Conservation (phyloP, 139 green algal species). For the Yamagishiella unicocca region DNA sequence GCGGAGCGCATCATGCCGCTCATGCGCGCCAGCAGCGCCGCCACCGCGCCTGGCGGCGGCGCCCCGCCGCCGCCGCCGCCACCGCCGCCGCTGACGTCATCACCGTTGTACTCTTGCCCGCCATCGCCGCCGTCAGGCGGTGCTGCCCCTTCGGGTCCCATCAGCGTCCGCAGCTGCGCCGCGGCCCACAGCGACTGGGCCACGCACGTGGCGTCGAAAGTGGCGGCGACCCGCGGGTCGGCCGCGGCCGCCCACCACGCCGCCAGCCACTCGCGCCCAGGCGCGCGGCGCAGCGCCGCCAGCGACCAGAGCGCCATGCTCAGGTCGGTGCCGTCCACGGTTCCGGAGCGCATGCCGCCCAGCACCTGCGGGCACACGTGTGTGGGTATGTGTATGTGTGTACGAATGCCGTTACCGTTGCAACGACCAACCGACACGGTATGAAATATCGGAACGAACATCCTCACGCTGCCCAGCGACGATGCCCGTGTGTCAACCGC, state of each 20-base stretch:
- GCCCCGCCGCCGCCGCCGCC: neutral
- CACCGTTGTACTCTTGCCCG: no score
- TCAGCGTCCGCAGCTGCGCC: neutral
- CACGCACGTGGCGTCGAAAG: constrained; percentile 10
- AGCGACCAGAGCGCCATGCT: constrained; percentile 22
- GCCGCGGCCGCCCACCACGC: constrained; percentile 10
- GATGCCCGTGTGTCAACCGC: no score
- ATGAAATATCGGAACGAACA: no score
- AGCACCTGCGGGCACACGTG: constrained; percentile 12
- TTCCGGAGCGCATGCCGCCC: neutral
- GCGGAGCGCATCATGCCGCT: neutral
- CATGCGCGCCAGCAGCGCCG: neutral
- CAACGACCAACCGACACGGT: no score
- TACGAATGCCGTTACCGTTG: no score
- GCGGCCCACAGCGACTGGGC: constrained; percentile 29
- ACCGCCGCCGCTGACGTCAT: neutral
- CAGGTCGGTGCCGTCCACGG: neutral
- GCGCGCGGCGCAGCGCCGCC: constrained; percentile 4
- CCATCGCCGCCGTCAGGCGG: neutral
- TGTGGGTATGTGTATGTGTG: neutral
- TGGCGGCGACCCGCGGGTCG: neutral
- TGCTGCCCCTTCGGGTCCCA: neutral
- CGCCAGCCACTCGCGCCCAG: neutral
- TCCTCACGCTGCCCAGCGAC: no score
- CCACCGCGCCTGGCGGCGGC: neutral